Conservation (phyloP, 176 grass and related monocot species). For the Echinochloa phyllopogon region DNA sequence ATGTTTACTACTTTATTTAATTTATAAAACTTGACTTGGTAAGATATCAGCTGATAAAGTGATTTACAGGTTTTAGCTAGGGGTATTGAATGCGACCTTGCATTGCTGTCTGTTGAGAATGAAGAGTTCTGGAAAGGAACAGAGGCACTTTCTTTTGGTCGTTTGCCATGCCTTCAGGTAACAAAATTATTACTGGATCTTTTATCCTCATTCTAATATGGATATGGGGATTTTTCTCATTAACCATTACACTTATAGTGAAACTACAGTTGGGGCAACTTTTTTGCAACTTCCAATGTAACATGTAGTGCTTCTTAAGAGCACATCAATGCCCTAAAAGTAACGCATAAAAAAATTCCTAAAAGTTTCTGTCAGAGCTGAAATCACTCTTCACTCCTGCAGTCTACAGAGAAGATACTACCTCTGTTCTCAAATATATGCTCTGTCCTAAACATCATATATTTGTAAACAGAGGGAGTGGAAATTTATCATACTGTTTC, state of each 20-base stretch:
- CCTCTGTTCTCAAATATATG: no score
- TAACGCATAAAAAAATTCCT: no score
- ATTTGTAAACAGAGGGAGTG: no score
- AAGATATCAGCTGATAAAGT: conserved; percentile 48
- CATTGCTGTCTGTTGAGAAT: conserved; percentile 92
- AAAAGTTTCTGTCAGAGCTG: neutral
- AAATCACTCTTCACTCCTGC: conserved; percentile 3
- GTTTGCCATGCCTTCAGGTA: conserved; percentile 96
- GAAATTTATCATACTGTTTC: conserved; percentile 8
- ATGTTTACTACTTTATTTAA: neutral
- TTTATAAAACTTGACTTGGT: conserved; percentile 22
- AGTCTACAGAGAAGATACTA: conserved; percentile 21
- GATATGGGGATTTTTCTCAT: neutral
- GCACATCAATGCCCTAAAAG: conserved; percentile 1
- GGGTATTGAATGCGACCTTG: conserved; percentile 94
- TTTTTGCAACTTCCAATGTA: conserved; percentile 7
- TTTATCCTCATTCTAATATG: neutral
- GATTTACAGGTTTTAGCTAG: conserved; percentile 90
- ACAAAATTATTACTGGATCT: conserved; percentile 18
- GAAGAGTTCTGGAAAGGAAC: conserved; percentile 95
- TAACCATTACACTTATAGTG: neutral
- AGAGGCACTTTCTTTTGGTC: conserved; percentile 82
- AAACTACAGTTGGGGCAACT: neutral
- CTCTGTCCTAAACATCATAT: no score
- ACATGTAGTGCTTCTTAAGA: neutral